A percentile compares a stretch with the other conserved stretches of the same genome.
Evolutionary conservation across 441 rosid species (phyloP).

Genomic region (Populus hybrid): DNA sequence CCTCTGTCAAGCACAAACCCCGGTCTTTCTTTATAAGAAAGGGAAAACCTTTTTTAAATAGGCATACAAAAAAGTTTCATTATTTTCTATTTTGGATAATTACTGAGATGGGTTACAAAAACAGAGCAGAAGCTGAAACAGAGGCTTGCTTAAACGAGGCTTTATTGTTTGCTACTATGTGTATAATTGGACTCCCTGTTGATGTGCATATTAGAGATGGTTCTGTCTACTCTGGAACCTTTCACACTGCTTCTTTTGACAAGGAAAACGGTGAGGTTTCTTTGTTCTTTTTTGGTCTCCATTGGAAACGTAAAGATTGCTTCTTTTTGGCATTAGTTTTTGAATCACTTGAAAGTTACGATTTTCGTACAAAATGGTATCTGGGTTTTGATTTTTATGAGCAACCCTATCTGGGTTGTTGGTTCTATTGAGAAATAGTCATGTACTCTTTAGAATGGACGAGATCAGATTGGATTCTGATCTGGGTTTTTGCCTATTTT

Average conservation of each 20-base stretch:
- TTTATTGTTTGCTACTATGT: conserved; percentile 59
- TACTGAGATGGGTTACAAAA: conserved; percentile 48
- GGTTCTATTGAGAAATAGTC: conserved; percentile 12
- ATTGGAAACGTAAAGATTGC: no score
- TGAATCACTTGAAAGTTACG: conserved; percentile 5
- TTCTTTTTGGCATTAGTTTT: not conserved
- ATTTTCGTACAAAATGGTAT: conserved; percentile 8
- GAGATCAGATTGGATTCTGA: conserved; percentile 26
- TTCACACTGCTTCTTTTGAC: conserved; percentile 70
- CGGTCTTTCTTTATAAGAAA: not conserved
- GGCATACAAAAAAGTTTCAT: not conserved
- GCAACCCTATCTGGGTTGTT: conserved; percentile 11
- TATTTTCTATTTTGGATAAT: no score
- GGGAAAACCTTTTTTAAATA: not conserved
- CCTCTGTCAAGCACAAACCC: not conserved
- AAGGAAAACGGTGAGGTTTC: conserved; percentile 48
- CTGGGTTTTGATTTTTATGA: conserved; percentile 19
- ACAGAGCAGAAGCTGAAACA: conserved; percentile 41
- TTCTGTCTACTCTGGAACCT: conserved; percentile 68
- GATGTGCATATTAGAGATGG: conserved; percentile 79
- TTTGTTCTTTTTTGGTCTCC: not conserved
- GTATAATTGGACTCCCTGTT: conserved; percentile 68
- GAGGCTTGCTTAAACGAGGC: conserved; percentile 44
- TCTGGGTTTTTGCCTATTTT: conserved; percentile 7
- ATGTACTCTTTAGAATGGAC: conserved; percentile 5